Conservation (phyloP, 2,329 filamentous ascomycete genomes). For the Arthrobotrys entomopaga region DNA sequence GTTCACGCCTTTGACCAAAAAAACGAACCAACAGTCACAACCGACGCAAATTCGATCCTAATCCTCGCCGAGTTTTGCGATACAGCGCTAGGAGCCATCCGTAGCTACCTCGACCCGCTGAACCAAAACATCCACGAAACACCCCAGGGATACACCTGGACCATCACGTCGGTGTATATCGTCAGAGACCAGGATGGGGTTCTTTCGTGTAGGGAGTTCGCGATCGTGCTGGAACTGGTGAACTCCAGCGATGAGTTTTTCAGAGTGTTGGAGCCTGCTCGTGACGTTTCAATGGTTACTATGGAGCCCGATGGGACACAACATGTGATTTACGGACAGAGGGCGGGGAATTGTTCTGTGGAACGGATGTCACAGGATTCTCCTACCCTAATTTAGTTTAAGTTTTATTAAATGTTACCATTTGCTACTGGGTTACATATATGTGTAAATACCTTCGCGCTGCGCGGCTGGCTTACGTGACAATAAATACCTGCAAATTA, state of each 20-base stretch:
- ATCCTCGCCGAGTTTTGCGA: slow-evolving; percentile 30
- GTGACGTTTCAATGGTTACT: no score
- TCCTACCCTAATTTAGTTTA: no score
- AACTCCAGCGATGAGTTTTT: neutral
- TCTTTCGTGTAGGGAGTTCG: slow-evolving; percentile 20
- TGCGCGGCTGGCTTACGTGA: no score
- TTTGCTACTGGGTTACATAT: no score
- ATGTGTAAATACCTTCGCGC: no score
- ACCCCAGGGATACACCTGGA: slow-evolving; percentile 7
- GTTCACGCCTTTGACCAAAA: slow-evolving; percentile 17
- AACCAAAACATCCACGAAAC: slow-evolving; percentile 9
- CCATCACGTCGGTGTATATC: slow-evolving; percentile 8
- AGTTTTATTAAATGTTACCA: no score
- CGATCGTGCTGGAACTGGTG: slow-evolving; percentile 11
- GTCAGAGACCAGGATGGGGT: neutral
- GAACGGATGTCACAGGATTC: no score
- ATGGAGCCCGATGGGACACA: no score
- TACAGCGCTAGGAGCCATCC: slow-evolving; percentile 4
- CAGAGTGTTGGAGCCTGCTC: no score
- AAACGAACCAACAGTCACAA: neutral
- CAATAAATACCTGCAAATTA: no score
- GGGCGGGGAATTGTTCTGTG: no score
- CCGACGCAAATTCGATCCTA: neutral
- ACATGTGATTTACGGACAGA: no score
- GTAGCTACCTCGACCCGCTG: neutral